phyloP scores from a whole-genome alignment of 768 basidiomycete genomes.

The Hericium coralloides region DNA sequence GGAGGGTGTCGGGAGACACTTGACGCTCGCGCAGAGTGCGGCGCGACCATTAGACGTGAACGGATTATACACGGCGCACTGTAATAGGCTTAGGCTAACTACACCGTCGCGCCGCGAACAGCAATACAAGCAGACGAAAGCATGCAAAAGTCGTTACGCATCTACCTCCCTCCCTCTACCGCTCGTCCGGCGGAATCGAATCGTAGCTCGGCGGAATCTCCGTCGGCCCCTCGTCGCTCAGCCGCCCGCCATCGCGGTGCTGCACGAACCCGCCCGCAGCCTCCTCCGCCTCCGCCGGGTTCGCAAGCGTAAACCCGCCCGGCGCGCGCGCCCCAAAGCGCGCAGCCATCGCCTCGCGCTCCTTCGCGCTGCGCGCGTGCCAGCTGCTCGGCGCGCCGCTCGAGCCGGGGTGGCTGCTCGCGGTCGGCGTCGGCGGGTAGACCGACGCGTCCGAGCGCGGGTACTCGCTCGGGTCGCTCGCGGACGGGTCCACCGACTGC shows the following conservation, averaged over 20 bases:
- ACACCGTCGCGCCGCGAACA: neutral
- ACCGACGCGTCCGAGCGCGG: constrained; percentile 6
- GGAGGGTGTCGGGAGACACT: no score
- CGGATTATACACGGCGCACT: no score
- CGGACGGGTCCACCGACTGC: neutral
- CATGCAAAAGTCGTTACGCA: neutral
- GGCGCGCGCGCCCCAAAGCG: neutral
- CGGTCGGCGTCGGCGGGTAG: constrained; percentile 6
- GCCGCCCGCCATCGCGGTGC: constrained; percentile 22
- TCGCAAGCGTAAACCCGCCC: constrained; percentile 17
- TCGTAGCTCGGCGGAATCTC: constrained; percentile 26
- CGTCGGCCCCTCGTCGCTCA: constrained; percentile 7
- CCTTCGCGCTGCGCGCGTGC: constrained; percentile 15
- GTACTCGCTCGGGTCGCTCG: constrained; percentile 2
- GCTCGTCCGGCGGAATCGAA: constrained; percentile 18
- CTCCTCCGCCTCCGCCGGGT: constrained; percentile 12
- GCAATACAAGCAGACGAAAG: neutral
- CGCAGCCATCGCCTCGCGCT: constrained; percentile 19
- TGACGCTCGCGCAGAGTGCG: no score
- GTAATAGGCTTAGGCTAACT: no score
- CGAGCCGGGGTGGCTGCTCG: neutral
- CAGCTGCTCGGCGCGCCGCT: constrained; percentile 3
- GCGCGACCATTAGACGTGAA: no score
- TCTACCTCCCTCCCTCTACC: neutral
- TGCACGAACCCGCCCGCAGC: constrained; percentile 15